These are phyloP conservation scores for Ramichloridium luteum DNA, from an alignment of 2,329 filamentous ascomycete species.

Conservation along the genomic window DNA sequence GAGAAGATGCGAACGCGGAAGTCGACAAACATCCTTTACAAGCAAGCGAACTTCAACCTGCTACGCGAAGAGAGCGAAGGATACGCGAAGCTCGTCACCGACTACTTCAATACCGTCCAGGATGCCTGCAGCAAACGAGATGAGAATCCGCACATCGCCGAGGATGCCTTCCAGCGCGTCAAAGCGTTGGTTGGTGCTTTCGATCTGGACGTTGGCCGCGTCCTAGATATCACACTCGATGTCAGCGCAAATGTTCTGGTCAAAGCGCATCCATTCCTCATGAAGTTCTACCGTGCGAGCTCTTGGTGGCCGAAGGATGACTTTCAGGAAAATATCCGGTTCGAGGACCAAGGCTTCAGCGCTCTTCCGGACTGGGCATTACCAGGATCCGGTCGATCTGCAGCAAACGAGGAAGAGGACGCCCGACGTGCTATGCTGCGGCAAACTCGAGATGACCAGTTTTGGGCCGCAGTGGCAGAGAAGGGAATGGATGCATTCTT, in stretches of 20 bases:
- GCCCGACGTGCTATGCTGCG: slow-evolving; percentile 44
- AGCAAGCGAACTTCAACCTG: slow-evolving; percentile 93
- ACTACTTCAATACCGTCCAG: slow-evolving; percentile 81
- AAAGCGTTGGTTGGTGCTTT: slow-evolving; percentile 95
- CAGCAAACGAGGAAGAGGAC: slow-evolving; percentile 57
- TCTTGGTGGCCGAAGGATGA: slow-evolving; percentile 87
- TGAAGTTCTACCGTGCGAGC: slow-evolving; percentile 80
- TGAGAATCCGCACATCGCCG: slow-evolving; percentile 65
- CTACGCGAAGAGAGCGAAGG: slow-evolving; percentile 92
- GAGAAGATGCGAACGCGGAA: slow-evolving; percentile 71
- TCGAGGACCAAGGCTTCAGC: slow-evolving; percentile 39
- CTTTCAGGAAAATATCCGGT: slow-evolving; percentile 36
- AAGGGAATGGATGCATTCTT: slow-evolving; percentile 76
- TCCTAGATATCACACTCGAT: slow-evolving; percentile 86
- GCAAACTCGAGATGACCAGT: slow-evolving; percentile 55
- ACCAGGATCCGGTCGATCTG: slow-evolving; percentile 54
- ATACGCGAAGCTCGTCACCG: slow-evolving; percentile 89
- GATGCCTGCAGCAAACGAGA: slow-evolving; percentile 46
- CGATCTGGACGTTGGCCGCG: slow-evolving; percentile 88
- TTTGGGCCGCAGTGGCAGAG: slow-evolving; percentile 71
- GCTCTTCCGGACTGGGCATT: slow-evolving; percentile 79
- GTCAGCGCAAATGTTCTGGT: slow-evolving; percentile 89
- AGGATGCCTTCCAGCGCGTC: slow-evolving; percentile 78
- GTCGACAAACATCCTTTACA: slow-evolving; percentile 84
- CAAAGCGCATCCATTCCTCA: slow-evolving; percentile 85